Percentiles rank a stretch among this genome's conserved stretches.
Evolutionary conservation across 176 grass and related monocot species (phyloP).

Genomic region (Oryza punctata): DNA sequence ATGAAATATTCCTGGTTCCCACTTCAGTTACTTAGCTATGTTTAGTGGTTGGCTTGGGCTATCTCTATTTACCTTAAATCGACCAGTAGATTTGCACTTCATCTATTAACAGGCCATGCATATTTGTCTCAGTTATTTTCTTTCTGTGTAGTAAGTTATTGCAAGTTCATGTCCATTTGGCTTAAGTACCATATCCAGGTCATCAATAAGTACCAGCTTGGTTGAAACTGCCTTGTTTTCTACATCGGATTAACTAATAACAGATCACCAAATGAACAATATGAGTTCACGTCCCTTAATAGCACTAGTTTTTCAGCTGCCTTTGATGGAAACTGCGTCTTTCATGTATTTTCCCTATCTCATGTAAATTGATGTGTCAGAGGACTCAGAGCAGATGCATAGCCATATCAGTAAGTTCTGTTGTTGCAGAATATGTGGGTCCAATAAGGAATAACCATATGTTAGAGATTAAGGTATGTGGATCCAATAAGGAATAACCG

Average conservation of each 20-base stretch:
- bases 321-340: not conserved
- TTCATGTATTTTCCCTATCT: not conserved
- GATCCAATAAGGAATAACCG: not conserved
- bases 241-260: not conserved
- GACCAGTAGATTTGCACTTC: not conserved
- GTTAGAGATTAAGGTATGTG: not conserved
- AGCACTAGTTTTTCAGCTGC: not conserved
- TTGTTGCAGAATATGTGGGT: not conserved
- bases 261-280: not conserved
- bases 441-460: not conserved
- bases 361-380: not conserved
- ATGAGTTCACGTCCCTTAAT: not conserved
- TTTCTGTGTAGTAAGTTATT: not conserved
- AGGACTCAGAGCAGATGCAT: not conserved
- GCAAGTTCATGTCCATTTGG: conserved; percentile 13
- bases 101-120: not conserved
- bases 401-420: not conserved
- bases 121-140: not conserved
- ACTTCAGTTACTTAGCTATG: not conserved
- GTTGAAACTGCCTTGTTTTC: not conserved
- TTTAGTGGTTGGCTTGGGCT: not conserved
- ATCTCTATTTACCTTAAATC: not conserved
- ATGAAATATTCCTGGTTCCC: not conserved
- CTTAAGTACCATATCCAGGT: not conserved
- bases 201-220: not conserved